These are phyloP conservation scores for Taphrina betulina DNA, from an alignment of 1,139 yeast species.

Conservation along the genomic window DNA sequence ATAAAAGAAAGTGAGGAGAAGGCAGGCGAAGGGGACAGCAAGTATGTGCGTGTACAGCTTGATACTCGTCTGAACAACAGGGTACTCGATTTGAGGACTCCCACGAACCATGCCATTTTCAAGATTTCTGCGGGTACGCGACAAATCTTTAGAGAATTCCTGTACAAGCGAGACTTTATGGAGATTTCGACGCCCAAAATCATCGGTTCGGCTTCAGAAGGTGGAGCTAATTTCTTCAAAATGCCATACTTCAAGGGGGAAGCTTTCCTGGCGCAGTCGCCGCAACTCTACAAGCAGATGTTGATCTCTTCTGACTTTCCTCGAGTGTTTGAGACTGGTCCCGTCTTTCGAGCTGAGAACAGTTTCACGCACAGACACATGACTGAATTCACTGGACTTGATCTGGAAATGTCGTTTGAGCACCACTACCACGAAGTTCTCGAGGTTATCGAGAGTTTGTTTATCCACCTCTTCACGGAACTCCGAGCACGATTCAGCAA, in stretches of 20 bases:
- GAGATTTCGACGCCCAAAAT: conserved; percentile 96
- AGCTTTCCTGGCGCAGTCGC: conserved; percentile 95
- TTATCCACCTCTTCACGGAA: conserved; percentile 82
- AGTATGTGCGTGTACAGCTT: conserved; percentile 84
- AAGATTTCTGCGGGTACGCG: conserved; percentile 89
- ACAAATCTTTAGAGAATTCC: conserved; percentile 82
- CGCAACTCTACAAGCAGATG: conserved; percentile 97
- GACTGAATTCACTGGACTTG: conserved; percentile 98
- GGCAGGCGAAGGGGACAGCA: conserved; percentile 51
- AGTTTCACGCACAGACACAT: conserved; percentile 98
- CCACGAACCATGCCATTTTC: conserved; percentile 96
- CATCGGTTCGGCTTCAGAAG: conserved; percentile 94
- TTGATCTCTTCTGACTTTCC: conserved; percentile 97
- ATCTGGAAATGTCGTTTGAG: conserved; percentile 96
- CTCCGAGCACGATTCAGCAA: conserved; percentile 72
- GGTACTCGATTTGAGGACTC: conserved; percentile 93
- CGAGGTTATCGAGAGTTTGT: conserved; percentile 77
- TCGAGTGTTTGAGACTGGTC: conserved; percentile 91
- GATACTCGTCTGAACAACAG: conserved; percentile 95
- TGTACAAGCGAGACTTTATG: conserved; percentile 63
- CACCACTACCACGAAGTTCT: conserved; percentile 96
- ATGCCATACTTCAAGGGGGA: conserved; percentile 86
- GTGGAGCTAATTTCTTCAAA: conserved; percentile 95
- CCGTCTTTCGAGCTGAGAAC: conserved; percentile 98
- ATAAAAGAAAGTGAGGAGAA: conserved; percentile 60